phyloP scores from a whole-genome alignment of 2,329 filamentous ascomycete genomes.

The Colletotrichum destructivum region DNA sequence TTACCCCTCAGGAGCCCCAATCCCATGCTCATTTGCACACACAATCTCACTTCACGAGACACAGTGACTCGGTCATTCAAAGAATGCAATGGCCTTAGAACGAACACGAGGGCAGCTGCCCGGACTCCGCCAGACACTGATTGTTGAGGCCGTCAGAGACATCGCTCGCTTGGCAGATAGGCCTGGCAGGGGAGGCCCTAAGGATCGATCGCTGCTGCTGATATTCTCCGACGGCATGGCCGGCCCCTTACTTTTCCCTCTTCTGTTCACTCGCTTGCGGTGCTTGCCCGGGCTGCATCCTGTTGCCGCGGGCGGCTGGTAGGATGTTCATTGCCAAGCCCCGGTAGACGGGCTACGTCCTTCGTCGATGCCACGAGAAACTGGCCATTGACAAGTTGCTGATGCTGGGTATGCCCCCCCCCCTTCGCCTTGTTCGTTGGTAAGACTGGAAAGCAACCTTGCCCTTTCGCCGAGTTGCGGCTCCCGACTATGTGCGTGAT shows the following conservation, averaged over 20 bases:
- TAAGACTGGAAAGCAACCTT: background rate
- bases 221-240: slow-evolving; percentile 30
- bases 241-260: background rate
- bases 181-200: slow-evolving; percentile 3
- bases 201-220: slow-evolving; percentile 22
- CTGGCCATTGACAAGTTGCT: background rate
- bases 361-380: background rate
- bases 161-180: background rate
- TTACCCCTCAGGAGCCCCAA: background rate
- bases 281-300: background rate
- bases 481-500: background rate
- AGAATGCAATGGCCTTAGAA: background rate
- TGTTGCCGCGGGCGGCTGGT: background rate
- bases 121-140: background rate
- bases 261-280: background rate
- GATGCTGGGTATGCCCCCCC: background rate
- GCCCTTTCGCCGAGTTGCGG: background rate
- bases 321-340: background rate
- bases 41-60: too few relatives aligned
- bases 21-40: background rate
- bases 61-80: too few relatives aligned
- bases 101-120: background rate
- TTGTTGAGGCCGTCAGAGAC: background rate
- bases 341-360: background rate
- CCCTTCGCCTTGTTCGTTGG: background rate